phyloP scores from a whole-genome alignment of 2,329 filamentous ascomycete genomes.

The Hypoxylon sp. region DNA sequence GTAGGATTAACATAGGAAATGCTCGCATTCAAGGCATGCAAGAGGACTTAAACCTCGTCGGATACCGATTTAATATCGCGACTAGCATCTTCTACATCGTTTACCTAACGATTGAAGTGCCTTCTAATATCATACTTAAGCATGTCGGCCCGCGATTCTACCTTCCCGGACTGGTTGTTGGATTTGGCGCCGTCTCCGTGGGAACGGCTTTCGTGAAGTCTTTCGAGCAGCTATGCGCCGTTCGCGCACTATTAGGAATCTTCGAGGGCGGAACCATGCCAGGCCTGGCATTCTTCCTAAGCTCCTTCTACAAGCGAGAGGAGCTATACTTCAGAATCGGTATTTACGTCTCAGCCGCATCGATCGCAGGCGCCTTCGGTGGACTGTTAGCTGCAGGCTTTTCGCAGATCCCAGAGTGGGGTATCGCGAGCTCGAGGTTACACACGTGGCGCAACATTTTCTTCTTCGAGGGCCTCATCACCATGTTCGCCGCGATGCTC shows the following conservation, averaged over 20 bases:
- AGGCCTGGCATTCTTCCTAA: slow-evolving; percentile 69
- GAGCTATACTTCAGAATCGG: slow-evolving; percentile 70
- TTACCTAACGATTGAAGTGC: slow-evolving; percentile 69
- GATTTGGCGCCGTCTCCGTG: slow-evolving; percentile 69
- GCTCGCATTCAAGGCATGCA: slow-evolving; percentile 69
- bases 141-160: slow-evolving; percentile 66
- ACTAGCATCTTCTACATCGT: slow-evolving; percentile 72
- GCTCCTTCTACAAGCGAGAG: slow-evolving; percentile 69
- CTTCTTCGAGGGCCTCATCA: slow-evolving; percentile 73
- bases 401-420: slow-evolving; percentile 67
- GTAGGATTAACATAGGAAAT: slow-evolving; percentile 65
- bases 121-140: slow-evolving; percentile 70
- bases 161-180: slow-evolving; percentile 67
- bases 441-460: slow-evolving; percentile 72
- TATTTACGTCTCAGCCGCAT: slow-evolving; percentile 69
- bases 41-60: slow-evolving; percentile 63
- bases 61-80: slow-evolving; percentile 70
- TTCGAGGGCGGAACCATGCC: slow-evolving; percentile 73
- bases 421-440: slow-evolving; percentile 59
- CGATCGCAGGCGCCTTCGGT: slow-evolving; percentile 70
- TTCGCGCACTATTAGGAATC: slow-evolving; percentile 66
- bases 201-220: slow-evolving; percentile 67
- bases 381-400: slow-evolving; percentile 69
- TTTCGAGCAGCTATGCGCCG: slow-evolving; percentile 63
- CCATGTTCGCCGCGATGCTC: slow-evolving; percentile 61